Base-by-base conservation (phyloP, 2,329 filamentous ascomycete genomes). In the Fusarium pininemorale region DNA sequence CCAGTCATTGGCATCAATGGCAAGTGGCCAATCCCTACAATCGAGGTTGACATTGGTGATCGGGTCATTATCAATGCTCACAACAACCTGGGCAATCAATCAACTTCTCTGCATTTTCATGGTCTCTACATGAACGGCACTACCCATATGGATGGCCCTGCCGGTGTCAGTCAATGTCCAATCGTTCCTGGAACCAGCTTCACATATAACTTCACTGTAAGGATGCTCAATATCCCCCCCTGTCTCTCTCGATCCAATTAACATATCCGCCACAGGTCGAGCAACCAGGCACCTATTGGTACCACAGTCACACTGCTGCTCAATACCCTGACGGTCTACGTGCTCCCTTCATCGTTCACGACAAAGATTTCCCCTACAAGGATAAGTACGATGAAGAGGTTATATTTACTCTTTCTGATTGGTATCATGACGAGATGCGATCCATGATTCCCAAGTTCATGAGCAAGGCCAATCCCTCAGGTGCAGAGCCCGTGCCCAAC, bases 241-340 rank as follows among this genome's bases (percentile, higher is more conserved):
- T 47, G 4, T 42, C 32, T 32, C 9, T 47, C 28, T 24, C 6
- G 8, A 48, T 45, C 42, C 20, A 22, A 30, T 48, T 72, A 32
- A 76, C 63, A 30, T 18, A 20, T 20, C 22, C 11, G n/a, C 9
- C 35, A 35, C 54, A 87, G 91, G 80, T 87, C 62, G 79, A 90
- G 55, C 92, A 94, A 83, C 87, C 91, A 0, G 93, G 93, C 35
- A 93, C 92, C 3, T 95, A 94, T 81, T 95, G 93, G 93, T 95
- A 95, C 75, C 92, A 94, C 79, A 92, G 90, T 9, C 92, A 94
- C 78, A 86, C 87, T 28, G 85, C 86, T 70, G 90, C 87, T 30
- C 91, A 93, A 79, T 94, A 93, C 71, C 91, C 92, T 4, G 92
- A 94, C 79, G 92, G 92, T 16, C 84, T 93, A 11, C 86, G 91